Evolutionary conservation across 305 asterid species (phyloP), one percentile per base, ranked within the genome.

Genomic region (Fraxinus sp.): DNA sequence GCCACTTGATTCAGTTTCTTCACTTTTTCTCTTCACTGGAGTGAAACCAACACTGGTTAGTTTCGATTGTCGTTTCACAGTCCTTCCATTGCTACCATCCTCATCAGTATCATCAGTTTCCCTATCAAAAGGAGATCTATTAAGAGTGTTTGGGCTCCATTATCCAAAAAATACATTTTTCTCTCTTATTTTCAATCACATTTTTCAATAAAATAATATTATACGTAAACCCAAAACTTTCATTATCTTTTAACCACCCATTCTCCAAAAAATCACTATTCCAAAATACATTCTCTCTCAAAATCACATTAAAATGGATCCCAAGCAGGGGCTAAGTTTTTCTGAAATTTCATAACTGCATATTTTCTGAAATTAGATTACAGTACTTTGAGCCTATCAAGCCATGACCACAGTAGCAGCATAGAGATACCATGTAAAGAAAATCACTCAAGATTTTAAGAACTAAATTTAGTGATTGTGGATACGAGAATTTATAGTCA

Each of bases 1-100:
- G 3, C 92, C 97, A 81, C 90, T 94, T 73, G 99, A 96, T 88
- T 91, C 95, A 16, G 88, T 91, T 55, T 94, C 99, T 89, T 94
- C 98, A 84, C 90, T 90, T 89, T 84, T 96, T 83, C 90, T 89
- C 88, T 94, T 94, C 36, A n/a, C 75, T 5, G 91, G 83, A 20
- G 92, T 89, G 86, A 94, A 88, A 46, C 98, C 97, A 16, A 89
- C 80, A 79, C 79, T 89, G 0, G 95, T 91, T 37, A 94, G 91
- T 85, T 96, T 96, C 88, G 82, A 35, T 78, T 96, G 99, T 73
- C 98, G 88, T 88, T 94, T 93, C 83, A 82, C 74, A n/a, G 85
- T 83, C 83, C 46, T 89, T 71, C 90, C 91, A 10, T 82, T 86
- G 55, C 84, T 24, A 41, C 84, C 93, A 32, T 89, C 94, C 80